Evolutionary conservation across 2,329 filamentous ascomycete genomes (phyloP), one percentile per base, ranked within the genome.

Genomic region (Geosmithia flava): DNA sequence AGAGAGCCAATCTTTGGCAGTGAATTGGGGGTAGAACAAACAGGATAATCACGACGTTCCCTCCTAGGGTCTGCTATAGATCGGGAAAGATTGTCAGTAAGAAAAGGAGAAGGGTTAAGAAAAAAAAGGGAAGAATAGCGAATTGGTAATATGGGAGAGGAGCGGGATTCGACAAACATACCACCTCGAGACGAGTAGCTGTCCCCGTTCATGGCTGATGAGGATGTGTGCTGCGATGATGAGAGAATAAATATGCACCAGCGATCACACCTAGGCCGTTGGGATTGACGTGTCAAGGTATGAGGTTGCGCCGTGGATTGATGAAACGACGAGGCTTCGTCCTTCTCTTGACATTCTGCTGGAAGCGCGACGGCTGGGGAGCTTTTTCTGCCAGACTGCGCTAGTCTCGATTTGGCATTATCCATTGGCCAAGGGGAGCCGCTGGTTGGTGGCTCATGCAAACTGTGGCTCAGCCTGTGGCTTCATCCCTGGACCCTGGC

Each of bases 101-200:
- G 50, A 51, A 51, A 57, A n/a, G n/a, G n/a, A n/a, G n/a, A n/a
- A n/a, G n/a, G n/a, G n/a, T n/a, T n/a, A n/a, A n/a, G n/a, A 57
- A 51, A 56, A 57, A 59, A 62, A 63, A 65, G 49, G 48, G 53
- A 33, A 46, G 43, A 42, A 17, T 7, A 13, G 20, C 29, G 41
- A 42, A 42, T n/a, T 6, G 33, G 11, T 3, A 13, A 11, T 11
- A 37, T 27, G 33, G 33, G 33, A 37, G 29, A 11, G 29, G 7
- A 37, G 15, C 33, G 33, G 33, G 33, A 37, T 37, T 37, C 33
- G 3, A 10, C 46, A 48, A 50, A 49, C 45, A 56, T 61, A 71
- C 65, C 72, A 87, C 86, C 85, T 79, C 86, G 79, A 58, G 84
- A 81, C 61, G 81, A 80, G 67, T 90, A 91, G 65, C 74, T 83